Percentiles rank a stretch among this genome's conserved stretches.
These are phyloP conservation scores for Fusarium paranaense DNA, from an alignment of 2,329 filamentous ascomycete species.

Conservation along the genomic window DNA sequence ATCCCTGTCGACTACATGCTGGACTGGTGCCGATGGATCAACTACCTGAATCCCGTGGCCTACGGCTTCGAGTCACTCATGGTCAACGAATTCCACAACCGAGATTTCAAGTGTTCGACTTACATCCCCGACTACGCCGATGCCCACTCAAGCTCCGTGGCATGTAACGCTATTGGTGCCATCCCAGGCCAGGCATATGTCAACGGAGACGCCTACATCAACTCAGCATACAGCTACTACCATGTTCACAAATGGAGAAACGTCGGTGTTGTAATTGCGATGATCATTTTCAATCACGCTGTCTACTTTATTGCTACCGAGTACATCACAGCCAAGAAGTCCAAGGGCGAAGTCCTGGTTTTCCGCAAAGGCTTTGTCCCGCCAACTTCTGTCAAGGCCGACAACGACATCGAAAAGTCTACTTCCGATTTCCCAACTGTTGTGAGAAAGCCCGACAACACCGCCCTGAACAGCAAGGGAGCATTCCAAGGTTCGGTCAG, in stretches of 20 bases:
- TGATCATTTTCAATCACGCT: conserved; percentile 58
- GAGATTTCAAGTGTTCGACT: conserved; percentile 29
- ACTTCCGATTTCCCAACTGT: background rate
- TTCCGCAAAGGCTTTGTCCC: conserved; percentile 59
- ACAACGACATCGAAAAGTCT: conserved; percentile 7
- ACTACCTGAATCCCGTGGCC: conserved; percentile 71
- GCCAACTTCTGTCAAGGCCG: conserved; percentile 6
- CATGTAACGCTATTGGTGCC: conserved; percentile 50
- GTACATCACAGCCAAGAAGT: conserved; percentile 58
- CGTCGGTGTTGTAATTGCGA: conserved; percentile 64
- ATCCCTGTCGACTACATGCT: conserved; percentile 61
- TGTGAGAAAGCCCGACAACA: background rate
- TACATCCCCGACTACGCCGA: conserved; percentile 18
- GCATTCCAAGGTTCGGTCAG: background rate
- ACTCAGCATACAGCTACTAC: conserved; percentile 59
- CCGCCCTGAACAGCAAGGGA: background rate
- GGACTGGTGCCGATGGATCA: conserved; percentile 75
- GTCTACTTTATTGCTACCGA: conserved; percentile 63
- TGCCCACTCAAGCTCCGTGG: background rate
- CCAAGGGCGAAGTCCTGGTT: conserved; percentile 70
- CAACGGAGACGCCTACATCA: conserved; percentile 59
- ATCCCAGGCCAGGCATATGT: conserved; percentile 57
- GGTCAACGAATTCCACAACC: conserved; percentile 70
- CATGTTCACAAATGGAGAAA: conserved; percentile 64
- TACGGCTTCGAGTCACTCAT: conserved; percentile 74